Conservation (phyloP, 2,329 filamentous ascomycete species). For the Cercospora zeina region DNA sequence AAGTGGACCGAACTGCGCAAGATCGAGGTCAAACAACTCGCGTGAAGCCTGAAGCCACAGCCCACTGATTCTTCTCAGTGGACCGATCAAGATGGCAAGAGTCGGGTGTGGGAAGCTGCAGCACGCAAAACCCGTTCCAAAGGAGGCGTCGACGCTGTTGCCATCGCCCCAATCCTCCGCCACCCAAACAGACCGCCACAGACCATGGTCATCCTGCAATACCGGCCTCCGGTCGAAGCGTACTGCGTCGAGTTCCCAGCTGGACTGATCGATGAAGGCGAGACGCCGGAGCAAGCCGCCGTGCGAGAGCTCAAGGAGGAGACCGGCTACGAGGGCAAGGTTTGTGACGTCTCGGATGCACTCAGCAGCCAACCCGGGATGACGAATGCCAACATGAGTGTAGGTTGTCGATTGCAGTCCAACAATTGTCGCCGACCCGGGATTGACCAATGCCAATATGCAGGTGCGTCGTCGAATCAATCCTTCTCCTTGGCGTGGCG, state of each 20-base stretch:
- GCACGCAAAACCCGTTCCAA: constrained; percentile 55
- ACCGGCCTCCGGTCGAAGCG: constrained; percentile 60
- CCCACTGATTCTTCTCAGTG: constrained; percentile 17
- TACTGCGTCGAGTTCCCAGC: constrained; percentile 62
- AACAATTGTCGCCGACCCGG: constrained; percentile 66
- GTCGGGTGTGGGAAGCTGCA: constrained; percentile 54
- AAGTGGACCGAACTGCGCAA: constrained; percentile 60
- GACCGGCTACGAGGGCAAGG: constrained; percentile 61
- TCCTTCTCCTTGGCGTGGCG: neutral
- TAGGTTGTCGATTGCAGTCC: constrained; percentile 56
- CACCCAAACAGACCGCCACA: constrained; percentile 50
- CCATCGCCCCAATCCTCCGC: constrained; percentile 57
- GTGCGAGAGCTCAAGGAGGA: constrained; percentile 63
- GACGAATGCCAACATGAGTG: constrained; percentile 41
- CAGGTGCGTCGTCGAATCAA: constrained; percentile 41
- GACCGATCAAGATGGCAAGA: constrained; percentile 44
- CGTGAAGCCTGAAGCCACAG: neutral
- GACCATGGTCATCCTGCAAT: constrained; percentile 60
- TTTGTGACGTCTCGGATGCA: constrained; percentile 52
- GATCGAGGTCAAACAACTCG: constrained; percentile 43
- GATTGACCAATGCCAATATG: constrained; percentile 62
- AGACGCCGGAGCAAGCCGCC: constrained; percentile 57
- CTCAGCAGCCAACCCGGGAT: constrained; percentile 62
- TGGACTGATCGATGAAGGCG: constrained; percentile 59
- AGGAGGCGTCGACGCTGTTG: constrained; percentile 61